Evolutionary conservation across 768 basidiomycete genomes (phyloP), one percentile per base, ranked within the genome.

Genomic region (Lactarius sanguifluus): DNA sequence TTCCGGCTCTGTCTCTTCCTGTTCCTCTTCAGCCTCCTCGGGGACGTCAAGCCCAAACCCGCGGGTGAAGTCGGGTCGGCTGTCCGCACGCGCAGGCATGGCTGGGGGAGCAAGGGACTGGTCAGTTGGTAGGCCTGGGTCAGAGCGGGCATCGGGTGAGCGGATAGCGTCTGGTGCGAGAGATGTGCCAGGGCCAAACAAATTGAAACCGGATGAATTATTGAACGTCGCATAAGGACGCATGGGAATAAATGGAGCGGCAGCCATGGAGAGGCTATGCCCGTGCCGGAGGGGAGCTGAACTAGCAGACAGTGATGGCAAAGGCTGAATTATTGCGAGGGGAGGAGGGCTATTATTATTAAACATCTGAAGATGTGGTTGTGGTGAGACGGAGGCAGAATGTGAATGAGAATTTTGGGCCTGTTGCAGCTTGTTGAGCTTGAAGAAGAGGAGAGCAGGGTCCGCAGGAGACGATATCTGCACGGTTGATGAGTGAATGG

Each of bases 381-480:
- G 86, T 0, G 91, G 91, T 3, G 91, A 92, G 9, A 82, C 76
- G 15, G 87, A 77, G 34, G 86, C 74, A 1, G 90, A 91, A 61
- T 79, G 81, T 1, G 80, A 73, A 4, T 82, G 78, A 3, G 83
- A 77, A 61, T 70, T 83, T 62, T 91, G 89, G 0, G 88, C 82
- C 76, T 88, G 88, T 69, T 92, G 91, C 12, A 94, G 80, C 76
- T 91, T 92, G 77, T 91, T 92, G 54, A 94, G 80, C 75, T 92
- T 93, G 78, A 89, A 92, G 70, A 86, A 82, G 23, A 94, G 80
- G 28, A 94, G 76, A 23, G 90, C 89, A 34, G 92, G 92, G 73
- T 94, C 92, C 5, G 92, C 92, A 34, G 92, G 91, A n/a, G 91
- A 93, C 2, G 92, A 94, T 77, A 94, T 91, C 92, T 94, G 72